These are phyloP conservation scores for Pleurotus ostreatus DNA, from an alignment of 768 basidiomycete genomes.

Conservation along the genomic window DNA sequence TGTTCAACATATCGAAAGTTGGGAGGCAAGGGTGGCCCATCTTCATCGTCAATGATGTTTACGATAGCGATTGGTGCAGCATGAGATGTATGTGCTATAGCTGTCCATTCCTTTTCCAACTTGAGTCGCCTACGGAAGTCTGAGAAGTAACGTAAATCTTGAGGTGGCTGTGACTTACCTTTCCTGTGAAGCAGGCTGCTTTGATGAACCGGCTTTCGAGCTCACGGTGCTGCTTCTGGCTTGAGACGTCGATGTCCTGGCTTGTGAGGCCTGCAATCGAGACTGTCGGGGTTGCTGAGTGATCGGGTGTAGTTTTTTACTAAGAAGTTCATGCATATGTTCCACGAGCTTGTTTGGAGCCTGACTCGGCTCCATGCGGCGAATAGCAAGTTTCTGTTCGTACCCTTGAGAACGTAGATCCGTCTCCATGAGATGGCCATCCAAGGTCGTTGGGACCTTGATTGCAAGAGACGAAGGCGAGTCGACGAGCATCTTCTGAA, in stretches of 20 bases:
- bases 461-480: constrained; percentile 33
- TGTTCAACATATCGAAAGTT: constrained; percentile 52
- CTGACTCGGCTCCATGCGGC: not conserved
- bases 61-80: constrained; percentile 32
- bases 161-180: no score
- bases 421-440: constrained; percentile 42
- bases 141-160: not conserved
- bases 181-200: not conserved
- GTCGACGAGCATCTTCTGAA: constrained; percentile 23
- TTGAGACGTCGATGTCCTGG: not conserved
- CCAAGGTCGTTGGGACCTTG: constrained; percentile 31
- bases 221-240: no score
- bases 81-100: constrained; percentile 17
- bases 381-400: constrained; percentile 34
- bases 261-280: not conserved
- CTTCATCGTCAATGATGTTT: constrained; percentile 40
- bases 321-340: constrained; percentile 17
- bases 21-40: constrained; percentile 36
- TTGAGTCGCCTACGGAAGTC: constrained; percentile 12
- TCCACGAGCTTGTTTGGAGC: constrained; percentile 7
- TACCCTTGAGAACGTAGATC: constrained; percentile 40
- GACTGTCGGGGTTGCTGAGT: no score
- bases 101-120: constrained; percentile 31
- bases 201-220: not conserved
- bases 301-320: constrained; percentile 8